Base-by-base conservation (phyloP, 305 asterid genomes). In the Plantago coronopus region DNA sequence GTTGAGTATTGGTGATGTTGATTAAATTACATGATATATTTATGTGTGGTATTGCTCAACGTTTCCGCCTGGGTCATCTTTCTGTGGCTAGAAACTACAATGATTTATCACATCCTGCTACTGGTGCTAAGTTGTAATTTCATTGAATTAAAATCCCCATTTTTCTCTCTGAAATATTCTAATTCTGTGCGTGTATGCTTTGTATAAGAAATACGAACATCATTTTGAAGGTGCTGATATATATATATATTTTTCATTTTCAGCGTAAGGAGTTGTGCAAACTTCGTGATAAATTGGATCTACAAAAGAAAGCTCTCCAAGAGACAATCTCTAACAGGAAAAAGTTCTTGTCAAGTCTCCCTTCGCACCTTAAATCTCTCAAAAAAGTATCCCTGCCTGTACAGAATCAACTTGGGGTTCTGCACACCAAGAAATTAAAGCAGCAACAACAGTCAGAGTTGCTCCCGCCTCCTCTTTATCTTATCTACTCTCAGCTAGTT, bases 331-430 rank as follows among this genome's bases (percentile, higher is more conserved):
- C 88, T 47, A 87, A 82, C 83, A 77, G 95, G 82, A 94, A 89
- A 79, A 94, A 81, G 80, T 89, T 94, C 77, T 83, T 94, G 70
- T 75, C 93, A 57, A 89, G 95, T 80, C 91, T 89, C 69, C 99
- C 99, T 25, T 87, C 97, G 53, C 97, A 89, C 69, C 97, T 94
- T 66, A 94, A 94, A 74, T 86, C 97, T 66, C 90, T 94, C 56
- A 94, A 89, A 72, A 94, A 87, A 74, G 99, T 96, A 74, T 89
- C 97, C 53, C 74, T 89, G 82, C 97, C 99, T 7, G 89, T 87
- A 55, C 96, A 89, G 70, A 71, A 89, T 57, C 99, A 94, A 53
- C 68, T 89, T 29, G 99, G 95, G 66, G 78, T 87, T 76, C 79
- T 69, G 77, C 95, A 89, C 70, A 77, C 95, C 57, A 87, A 81